phyloP scores from a whole-genome alignment of 2,329 filamentous ascomycete species.

The Aspergillus fumigatiaffinis region DNA sequence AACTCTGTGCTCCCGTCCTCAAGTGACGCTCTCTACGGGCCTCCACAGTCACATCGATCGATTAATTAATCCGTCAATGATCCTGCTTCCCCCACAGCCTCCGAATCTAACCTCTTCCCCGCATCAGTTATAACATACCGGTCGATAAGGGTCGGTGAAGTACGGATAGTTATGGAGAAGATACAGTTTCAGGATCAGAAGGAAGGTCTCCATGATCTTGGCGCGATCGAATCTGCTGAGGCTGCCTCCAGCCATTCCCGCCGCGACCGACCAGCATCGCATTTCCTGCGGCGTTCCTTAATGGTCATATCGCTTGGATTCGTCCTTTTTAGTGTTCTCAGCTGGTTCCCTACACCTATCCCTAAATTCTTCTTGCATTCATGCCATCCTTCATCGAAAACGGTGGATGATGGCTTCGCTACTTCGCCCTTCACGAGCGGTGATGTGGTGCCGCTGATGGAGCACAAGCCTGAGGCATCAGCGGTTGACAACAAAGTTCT shows the following conservation, averaged over 20 bases:
- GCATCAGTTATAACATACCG: background rate
- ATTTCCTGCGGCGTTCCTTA: background rate
- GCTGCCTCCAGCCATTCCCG: conserved; percentile 1
- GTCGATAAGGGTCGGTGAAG: background rate
- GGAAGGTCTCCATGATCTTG: conserved; percentile 1
- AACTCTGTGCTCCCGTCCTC: background rate
- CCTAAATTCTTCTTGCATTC: conserved; percentile 3
- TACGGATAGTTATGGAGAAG: conserved; percentile 11
- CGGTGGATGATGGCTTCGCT: background rate
- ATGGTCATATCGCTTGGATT: conserved; percentile 9
- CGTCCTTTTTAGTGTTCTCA: conserved; percentile 8
- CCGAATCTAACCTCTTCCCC: background rate
- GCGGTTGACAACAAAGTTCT: conserved; percentile 51
- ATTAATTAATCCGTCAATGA: background rate
- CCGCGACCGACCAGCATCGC: background rate
- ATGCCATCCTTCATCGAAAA: conserved; percentile 3
- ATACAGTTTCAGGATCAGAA: background rate
- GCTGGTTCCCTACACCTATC: conserved; percentile 5
- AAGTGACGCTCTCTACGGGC: background rate
- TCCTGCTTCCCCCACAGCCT: background rate
- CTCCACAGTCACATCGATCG: background rate
- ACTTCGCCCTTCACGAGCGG: background rate
- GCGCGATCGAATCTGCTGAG: conserved; percentile 6
- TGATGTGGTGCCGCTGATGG: conserved; percentile 4
- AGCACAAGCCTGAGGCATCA: background rate